phyloP scores from a whole-genome alignment of 768 basidiomycete genomes.

The Mycena amicta region DNA sequence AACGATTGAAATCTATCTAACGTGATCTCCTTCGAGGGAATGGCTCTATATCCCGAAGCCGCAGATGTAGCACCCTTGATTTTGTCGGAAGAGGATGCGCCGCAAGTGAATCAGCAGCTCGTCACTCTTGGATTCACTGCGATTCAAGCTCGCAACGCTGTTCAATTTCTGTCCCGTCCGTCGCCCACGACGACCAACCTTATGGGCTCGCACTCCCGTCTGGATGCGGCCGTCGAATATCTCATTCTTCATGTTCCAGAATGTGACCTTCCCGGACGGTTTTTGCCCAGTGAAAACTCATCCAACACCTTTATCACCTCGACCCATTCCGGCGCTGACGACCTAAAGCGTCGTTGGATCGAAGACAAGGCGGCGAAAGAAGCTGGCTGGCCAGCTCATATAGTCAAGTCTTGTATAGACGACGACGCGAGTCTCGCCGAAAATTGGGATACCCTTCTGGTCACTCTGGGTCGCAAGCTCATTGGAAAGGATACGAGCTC shows the following conservation, averaged over 20 bases:
- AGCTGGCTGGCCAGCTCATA: constrained; percentile 77
- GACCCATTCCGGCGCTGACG: constrained; percentile 60
- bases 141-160: constrained; percentile 51
- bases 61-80: constrained; percentile 34
- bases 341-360: constrained; percentile 76
- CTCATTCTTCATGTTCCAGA: constrained; percentile 83
- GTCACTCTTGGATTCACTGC: constrained; percentile 66
- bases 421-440: constrained; percentile 40
- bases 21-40: constrained; percentile 47
- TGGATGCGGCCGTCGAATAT: constrained; percentile 85
- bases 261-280: constrained; percentile 79
- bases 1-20: no score
- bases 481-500: constrained; percentile 44
- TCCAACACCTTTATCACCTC: constrained; percentile 72
- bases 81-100: constrained; percentile 45
- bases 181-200: constrained; percentile 66
- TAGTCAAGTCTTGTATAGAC: constrained; percentile 57
- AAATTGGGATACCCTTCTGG: constrained; percentile 58
- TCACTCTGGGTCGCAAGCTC: constrained; percentile 55
- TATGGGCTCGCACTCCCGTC: constrained; percentile 55
- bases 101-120: constrained; percentile 57
- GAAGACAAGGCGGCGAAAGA: constrained; percentile 80
- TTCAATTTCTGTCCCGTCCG: constrained; percentile 57
- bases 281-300: constrained; percentile 64
- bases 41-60: constrained; percentile 53